Evolutionary conservation across 148 eudicot species (phyloP).

Genomic region (Silene uniflora): DNA sequence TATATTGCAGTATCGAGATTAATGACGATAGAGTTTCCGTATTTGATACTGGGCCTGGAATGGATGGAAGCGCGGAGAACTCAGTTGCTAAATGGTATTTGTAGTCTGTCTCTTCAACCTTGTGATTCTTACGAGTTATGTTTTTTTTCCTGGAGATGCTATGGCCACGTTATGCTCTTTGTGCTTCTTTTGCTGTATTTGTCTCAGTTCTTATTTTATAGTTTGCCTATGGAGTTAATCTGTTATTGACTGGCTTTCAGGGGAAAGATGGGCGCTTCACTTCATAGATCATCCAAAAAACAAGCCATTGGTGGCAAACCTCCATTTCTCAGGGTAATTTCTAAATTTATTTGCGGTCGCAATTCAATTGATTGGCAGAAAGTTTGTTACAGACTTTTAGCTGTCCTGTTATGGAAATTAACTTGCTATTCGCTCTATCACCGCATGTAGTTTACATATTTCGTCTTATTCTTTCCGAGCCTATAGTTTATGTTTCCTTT

Average conservation of each 20-base stretch:
- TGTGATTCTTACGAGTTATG: neutral
- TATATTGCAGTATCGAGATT: conserved; percentile 50
- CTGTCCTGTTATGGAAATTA: too few species aligned
- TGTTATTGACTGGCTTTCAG: conserved; percentile 27
- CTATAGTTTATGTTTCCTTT: neutral
- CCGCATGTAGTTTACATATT: too few species aligned
- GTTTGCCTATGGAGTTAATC: neutral
- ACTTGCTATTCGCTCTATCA: too few species aligned
- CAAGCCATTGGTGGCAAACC: conserved; percentile 63
- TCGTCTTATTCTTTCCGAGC: neutral
- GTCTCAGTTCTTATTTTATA: neutral
- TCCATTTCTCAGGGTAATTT: conserved; percentile 61
- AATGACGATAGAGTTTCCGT: conserved; percentile 35
- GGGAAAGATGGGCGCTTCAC: conserved; percentile 77
- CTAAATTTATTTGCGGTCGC: neutral
- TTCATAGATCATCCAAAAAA: conserved; percentile 47
- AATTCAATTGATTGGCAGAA: too few species aligned
- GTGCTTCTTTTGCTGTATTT: neutral
- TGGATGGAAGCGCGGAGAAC: conserved; percentile 59
- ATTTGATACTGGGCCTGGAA: conserved; percentile 75
- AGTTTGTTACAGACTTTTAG: neutral
- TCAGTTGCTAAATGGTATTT: conserved; percentile 64
- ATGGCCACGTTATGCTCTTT: neutral
- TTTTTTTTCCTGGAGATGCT: conserved; percentile 3
- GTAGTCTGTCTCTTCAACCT: neutral